Base-by-base conservation (phyloP, 140 eudicot genomes). In the Oenanthe javanica region DNA sequence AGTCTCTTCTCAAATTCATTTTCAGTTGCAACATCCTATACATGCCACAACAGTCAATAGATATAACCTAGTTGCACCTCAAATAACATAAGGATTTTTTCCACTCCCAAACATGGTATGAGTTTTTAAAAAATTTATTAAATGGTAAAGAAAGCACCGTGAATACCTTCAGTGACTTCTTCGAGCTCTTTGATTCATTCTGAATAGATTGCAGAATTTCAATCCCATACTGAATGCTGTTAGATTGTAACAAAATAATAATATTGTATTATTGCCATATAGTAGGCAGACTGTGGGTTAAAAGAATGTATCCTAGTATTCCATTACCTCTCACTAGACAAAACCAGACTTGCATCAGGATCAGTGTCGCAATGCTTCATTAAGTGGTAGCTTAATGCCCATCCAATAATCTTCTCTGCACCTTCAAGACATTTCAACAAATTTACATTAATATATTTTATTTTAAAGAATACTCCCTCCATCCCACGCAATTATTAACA, bases 1-100 rank as follows among this genome's bases (percentile, higher is more conserved):
- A 94, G 98, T 84, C 92, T 89, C 85, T 94, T 94, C 89, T 94
- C 97, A 85, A 92, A 94, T 72, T 94, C 98, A 87, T 94, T 94
- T 82, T 92, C 96, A 1, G 98, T 90, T 76, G 86, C 97, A 74
- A 94, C 90, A 84, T 94, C 98, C 98, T 94, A 78, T 27, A 64
- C 8, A 72, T 70, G 73, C 49, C 80, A 50, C 72, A 45, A 67
- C 0, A n/a, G 13, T 23, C 36, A 61, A 61, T 7, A 61, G 10
- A 50, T 50, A 50, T 50, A 11, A 50, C 12, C 55, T 50, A 50
- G 16, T 12, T 2, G 12, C 55, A 50, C 55, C 18, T 11, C 55
- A 50, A 50, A 50, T 50, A 50, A 50, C 55, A 50, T 50, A 50
- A 50, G 18, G 4, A 13, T 50, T 50, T 50, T 50, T 13, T n/a